Conservation (phyloP, 2,329 filamentous ascomycete species). For the Cladosporium sp. region DNA sequence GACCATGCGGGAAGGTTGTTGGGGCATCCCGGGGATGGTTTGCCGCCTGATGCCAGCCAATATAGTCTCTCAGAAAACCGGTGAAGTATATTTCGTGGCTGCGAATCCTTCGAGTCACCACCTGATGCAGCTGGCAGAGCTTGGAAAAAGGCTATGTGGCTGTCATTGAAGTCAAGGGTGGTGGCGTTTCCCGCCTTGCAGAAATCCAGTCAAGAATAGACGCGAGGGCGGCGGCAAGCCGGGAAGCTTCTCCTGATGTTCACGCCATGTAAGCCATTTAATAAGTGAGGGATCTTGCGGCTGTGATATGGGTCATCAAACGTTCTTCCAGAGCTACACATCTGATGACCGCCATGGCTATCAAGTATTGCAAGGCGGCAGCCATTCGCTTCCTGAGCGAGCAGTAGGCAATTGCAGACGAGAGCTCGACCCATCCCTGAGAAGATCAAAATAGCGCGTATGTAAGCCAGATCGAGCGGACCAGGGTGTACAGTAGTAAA, state of each 20-base stretch:
- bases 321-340: no score
- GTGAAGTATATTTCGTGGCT: no score
- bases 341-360: background rate
- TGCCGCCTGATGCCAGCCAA: no score
- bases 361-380: background rate
- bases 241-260: background rate
- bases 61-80: no score
- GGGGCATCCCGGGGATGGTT: background rate
- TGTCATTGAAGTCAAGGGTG: background rate
- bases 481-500: background rate
- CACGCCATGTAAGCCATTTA: background rate
- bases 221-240: background rate
- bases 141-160: background rate
- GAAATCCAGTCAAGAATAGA: slow-evolving; percentile 5
- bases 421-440: no score
- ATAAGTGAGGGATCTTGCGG: no score
- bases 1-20: no score
- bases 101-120: background rate
- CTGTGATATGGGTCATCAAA: no score
- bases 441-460: no score
- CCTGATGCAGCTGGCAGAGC: background rate
- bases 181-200: background rate
- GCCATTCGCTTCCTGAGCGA: background rate
- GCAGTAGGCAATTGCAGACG: no score
- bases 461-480: no score